Evolutionary conservation across 345 rosid species (phyloP).

Genomic region (Hibiscus tridactylites): DNA sequence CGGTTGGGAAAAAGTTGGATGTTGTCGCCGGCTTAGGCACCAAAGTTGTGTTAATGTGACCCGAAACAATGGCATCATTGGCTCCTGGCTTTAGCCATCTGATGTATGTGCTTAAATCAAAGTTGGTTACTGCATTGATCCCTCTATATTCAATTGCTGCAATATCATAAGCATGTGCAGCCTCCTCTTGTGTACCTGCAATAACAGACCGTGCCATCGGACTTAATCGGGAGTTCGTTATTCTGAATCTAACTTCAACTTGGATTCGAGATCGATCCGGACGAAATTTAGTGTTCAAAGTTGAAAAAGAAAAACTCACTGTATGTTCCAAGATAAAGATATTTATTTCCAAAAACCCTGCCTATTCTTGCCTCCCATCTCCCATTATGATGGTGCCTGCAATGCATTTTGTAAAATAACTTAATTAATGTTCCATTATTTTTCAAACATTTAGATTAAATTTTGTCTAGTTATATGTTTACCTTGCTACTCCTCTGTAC

Average conservation of each 20-base stretch:
- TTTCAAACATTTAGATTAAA: not conserved
- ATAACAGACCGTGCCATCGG: not conserved
- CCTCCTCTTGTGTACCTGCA: conserved; percentile 51
- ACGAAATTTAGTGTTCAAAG: too few relatives aligned
- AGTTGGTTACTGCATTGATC: conserved; percentile 45
- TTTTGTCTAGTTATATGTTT: not conserved
- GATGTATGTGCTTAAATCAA: conserved; percentile 43
- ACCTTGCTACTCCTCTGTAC: conserved; percentile 71
- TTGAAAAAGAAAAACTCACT: conserved; percentile 22
- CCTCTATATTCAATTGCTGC: conserved; percentile 51
- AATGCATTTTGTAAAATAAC: not conserved
- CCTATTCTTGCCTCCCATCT: conserved; percentile 79
- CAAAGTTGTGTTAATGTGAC: not conserved
- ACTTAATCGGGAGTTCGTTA: not conserved
- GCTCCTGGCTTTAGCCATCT: conserved; percentile 46
- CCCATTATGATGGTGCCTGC: conserved; percentile 69
- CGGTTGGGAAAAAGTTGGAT: conserved; percentile 1
- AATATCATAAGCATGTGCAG: conserved; percentile 46
- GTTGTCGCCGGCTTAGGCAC: not conserved
- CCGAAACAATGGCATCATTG: conserved; percentile 6
- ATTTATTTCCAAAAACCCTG: conserved; percentile 64
- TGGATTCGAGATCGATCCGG: not conserved
- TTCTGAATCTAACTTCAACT: not conserved
- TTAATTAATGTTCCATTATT: not conserved
- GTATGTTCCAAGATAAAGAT: conserved; percentile 69